phyloP scores from a whole-genome alignment of 1,139 yeast species.

The Hemisphaericaspora xylofermentans region DNA sequence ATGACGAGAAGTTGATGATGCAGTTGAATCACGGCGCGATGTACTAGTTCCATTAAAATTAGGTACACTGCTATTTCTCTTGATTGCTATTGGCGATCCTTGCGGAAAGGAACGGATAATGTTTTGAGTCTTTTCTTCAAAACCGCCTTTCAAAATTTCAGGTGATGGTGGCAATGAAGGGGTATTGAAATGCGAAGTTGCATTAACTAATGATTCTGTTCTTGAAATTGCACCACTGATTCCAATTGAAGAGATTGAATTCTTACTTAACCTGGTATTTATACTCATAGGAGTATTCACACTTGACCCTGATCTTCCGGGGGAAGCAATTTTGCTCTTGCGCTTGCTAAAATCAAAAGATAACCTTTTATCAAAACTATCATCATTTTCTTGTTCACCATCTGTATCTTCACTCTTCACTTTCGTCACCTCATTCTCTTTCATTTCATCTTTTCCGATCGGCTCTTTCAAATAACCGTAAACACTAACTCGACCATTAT shows the following conservation, averaged over 20 bases:
- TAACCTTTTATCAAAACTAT: slow-evolving; percentile 2
- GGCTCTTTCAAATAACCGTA: background rate
- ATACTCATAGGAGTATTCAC: background rate
- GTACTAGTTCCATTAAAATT: background rate
- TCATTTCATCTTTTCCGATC: background rate
- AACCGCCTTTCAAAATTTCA: background rate
- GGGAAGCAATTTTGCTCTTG: background rate
- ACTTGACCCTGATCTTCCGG: background rate
- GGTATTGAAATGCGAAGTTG: background rate
- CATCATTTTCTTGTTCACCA: slow-evolving; percentile 6
- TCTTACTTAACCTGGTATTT: background rate
- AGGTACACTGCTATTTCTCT: too few species aligned
- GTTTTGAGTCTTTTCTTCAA: background rate
- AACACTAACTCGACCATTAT: background rate
- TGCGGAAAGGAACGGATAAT: background rate
- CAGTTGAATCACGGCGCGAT: background rate
- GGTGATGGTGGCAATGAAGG: background rate
- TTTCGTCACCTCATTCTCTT: background rate
- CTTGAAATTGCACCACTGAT: background rate
- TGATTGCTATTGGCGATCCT: background rate
- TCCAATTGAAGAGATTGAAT: background rate
- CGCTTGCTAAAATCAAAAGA: background rate
- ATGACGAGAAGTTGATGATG: slow-evolving; percentile 2
- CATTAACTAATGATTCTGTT: background rate
- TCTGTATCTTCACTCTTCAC: background rate